Evolutionary conservation across 2,329 filamentous ascomycete species (phyloP), one percentile per base, ranked within the genome.

Genomic region (Sporothrix humicola): DNA sequence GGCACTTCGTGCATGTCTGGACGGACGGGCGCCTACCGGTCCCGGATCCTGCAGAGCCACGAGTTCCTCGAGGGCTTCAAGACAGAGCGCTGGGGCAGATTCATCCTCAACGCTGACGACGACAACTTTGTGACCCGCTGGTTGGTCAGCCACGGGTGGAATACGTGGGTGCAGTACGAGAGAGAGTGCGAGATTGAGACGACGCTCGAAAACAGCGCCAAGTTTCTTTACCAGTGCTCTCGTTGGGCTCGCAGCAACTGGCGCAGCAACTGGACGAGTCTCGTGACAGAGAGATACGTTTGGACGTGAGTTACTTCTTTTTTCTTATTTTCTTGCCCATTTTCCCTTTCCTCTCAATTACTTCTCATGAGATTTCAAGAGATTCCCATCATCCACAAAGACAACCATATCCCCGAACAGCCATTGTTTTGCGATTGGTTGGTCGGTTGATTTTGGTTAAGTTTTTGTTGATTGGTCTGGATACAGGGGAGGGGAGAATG

Each of bases 91-190:
- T 97, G 93, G 93, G 88, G 92, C 68, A 90, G 92, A 78, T 97
- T 92, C 83, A 95, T 95, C 79, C 87, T 98, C 75, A 98, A 98
- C 80, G 94, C 95, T 37, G 95, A 98, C 82, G 95, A 98, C 82
- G 95, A 98, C 86, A 98, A 98, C 84, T 98, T 98, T 84, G 93
- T 98, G 78, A 98, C 95, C 7, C 91, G 95, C 73, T 98, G 95
- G 95, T 88, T 98, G 79, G 95, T 98, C 77, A 93, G 90, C 76
- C 92, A 97, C 84, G 88, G 91, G 77, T 97, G 94, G 93, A 94
- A 97, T 84, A 98, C 95, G 26, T 95, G 93, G 87, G 93, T 98
- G 82, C 95, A 98, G 84, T 97, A 97, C 83, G 92, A 97, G 81
- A 89, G 88, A 66, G 93, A 97, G 80, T 97, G 93, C 79, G 93